Evolutionary conservation across 306 rosid species (phyloP), one percentile per base, ranked within the genome.

Genomic region (Hippophae gyantsensis): DNA sequence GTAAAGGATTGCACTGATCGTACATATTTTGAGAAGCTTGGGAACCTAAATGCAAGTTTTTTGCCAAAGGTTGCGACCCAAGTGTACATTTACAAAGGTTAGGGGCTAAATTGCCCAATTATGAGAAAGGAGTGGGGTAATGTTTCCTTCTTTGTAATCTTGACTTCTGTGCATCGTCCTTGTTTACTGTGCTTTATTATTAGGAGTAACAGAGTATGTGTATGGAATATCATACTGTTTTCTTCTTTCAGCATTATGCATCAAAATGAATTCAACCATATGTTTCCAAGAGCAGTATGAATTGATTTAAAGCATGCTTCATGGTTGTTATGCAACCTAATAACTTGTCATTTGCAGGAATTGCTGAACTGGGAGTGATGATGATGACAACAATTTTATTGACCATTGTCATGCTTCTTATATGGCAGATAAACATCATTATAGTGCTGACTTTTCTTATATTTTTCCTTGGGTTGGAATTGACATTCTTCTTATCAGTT

Each of bases 341-440:
- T 69, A 55, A 63, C 52, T 47, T 51, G 49, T 48, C 69, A 67
- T 57, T 78, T 73, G 62, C 90, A 90, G 97, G 85, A 65, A 87
- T 87, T 70, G 97, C 97, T 67, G 97, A 90, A 87, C 73, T 90
- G 73, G 97, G 97, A 72, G 85, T 90, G 66, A 90, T 90, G 97
- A 90, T 90, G 97, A 90, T 84, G 97, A 87, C 97, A 14, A 87
- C 97, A 44, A 63, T 83, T 60, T 76, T 90, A 72, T 90, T 84
- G 52, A 87, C 97, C 70, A 79, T 90, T 64, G 97, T 90, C 56
- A 90, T 90, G 97, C 94, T 90, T 64, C 97, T 90, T 76, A 90
- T 90, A 77, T 90, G 97, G 97, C 97, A 87, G 84, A 81, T 82
- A 71, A 85, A 81, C 73, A 82, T 90, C 47, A 13, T 87, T 58